These are phyloP conservation scores for Ogataea dorogensis DNA, from an alignment of 805 yeast species.

Conservation along the genomic window DNA sequence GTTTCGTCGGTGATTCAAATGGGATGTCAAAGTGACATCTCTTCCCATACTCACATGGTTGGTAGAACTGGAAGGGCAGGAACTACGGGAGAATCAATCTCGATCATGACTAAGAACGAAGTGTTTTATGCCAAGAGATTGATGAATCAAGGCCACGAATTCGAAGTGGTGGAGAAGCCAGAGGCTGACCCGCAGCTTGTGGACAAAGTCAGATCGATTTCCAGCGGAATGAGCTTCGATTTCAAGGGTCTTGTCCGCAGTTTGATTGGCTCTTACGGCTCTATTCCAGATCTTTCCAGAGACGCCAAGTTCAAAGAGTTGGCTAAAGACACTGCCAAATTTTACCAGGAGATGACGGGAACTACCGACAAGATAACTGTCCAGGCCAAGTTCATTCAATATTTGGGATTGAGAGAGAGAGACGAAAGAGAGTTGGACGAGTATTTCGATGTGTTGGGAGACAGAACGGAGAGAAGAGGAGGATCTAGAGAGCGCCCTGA, in stretches of 20 bases:
- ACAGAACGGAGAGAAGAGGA: no score
- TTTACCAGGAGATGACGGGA: conserved; percentile 30
- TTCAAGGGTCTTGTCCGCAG: conserved; percentile 17
- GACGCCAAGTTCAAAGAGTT: conserved; percentile 32
- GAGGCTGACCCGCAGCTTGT: conserved; percentile 35
- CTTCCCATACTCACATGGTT: conserved; percentile 88
- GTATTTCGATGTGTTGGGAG: no score
- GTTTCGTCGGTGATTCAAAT: conserved; percentile 84
- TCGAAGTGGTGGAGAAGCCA: conserved; percentile 43
- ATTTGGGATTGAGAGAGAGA: conserved; percentile 25
- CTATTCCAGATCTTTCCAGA: conserved; percentile 28
- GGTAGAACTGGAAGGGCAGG: conserved; percentile 98
- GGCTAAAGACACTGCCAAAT: conserved; percentile 34
- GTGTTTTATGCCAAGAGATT: conserved; percentile 51
- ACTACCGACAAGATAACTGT: conserved; percentile 17
- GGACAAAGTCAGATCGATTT: neutral
- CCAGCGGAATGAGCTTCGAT: conserved; percentile 14
- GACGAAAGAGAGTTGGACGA: no score
- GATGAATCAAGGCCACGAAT: conserved; percentile 52
- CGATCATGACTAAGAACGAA: conserved; percentile 59
- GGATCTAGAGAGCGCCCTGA: neutral
- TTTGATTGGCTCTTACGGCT: conserved; percentile 18
- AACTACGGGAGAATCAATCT: conserved; percentile 64
- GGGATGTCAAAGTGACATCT: conserved; percentile 68
- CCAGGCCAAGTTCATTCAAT: conserved; percentile 23